Evolutionary conservation across 768 basidiomycete genomes (phyloP).

Genomic region (Lactarius deliciosus): DNA sequence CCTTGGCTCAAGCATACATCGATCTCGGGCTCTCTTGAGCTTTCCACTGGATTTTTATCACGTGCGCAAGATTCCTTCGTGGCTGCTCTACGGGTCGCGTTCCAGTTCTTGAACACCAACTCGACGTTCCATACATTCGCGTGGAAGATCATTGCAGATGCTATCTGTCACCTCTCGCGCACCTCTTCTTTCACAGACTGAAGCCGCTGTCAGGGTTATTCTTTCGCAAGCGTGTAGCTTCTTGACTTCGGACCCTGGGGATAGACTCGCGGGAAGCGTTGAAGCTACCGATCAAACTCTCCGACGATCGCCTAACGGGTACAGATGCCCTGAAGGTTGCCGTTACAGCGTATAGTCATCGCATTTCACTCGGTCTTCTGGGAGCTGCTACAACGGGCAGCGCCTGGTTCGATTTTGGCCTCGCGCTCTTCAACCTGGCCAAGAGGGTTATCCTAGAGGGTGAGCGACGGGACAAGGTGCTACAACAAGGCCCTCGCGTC

Average conservation of each 20-base stretch:
- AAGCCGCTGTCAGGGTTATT: constrained; percentile 38
- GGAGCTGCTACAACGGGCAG: constrained; percentile 53
- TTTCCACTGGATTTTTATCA: constrained; percentile 64
- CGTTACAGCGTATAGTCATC: constrained; percentile 59
- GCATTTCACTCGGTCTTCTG: constrained; percentile 54
- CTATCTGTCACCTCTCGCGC: constrained; percentile 62
- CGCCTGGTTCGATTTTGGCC: constrained; percentile 73
- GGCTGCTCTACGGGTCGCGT: constrained; percentile 51
- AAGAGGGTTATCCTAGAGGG: constrained; percentile 33
- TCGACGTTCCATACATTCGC: constrained; percentile 66
- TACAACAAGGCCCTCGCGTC: constrained; percentile 50
- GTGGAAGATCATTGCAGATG: constrained; percentile 87
- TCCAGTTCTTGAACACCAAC: constrained; percentile 49
- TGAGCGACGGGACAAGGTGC: constrained; percentile 37
- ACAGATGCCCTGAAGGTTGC: constrained; percentile 50
- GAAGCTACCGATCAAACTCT: constrained; percentile 32
- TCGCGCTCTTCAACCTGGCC: constrained; percentile 55
- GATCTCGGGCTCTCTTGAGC: constrained; percentile 65
- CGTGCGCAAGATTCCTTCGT: constrained; percentile 76
- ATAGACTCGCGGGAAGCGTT: constrained; percentile 46
- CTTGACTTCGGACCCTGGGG: constrained; percentile 42
- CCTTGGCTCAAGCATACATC: constrained; percentile 70
- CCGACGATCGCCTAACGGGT: constrained; percentile 32
- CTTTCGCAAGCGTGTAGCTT: constrained; percentile 41
- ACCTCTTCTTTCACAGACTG: constrained; percentile 51